Percentiles rank a stretch among this genome's conserved stretches.
These are phyloP conservation scores for Yamadazyma buinensis DNA, from an alignment of 1,139 yeast genomes.

Conservation along the genomic window DNA sequence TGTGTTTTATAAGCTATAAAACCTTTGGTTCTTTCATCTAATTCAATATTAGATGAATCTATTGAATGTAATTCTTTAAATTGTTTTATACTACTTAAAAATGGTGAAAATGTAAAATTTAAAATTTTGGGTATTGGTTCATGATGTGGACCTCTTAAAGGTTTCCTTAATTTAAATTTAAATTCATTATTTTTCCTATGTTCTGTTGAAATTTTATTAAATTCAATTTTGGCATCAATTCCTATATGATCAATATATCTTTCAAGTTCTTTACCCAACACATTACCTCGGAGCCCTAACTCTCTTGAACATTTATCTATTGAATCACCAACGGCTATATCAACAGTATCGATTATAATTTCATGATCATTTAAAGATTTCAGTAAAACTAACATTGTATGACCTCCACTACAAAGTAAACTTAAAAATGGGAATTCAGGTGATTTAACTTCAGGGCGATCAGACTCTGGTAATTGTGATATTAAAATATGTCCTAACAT, in stretches of 20 bases:
- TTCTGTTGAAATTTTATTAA: conserved; percentile 19
- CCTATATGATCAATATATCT: conserved; percentile 39
- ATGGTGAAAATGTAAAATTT: conserved; percentile 77
- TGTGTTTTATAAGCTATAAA: conserved; percentile 64
- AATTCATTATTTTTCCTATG: conserved; percentile 27
- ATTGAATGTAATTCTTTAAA: too few relatives aligned
- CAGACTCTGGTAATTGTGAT: conserved; percentile 55
- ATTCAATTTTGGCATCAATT: conserved; percentile 16
- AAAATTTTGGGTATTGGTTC: conserved; percentile 26
- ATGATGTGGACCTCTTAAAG: conserved; percentile 32
- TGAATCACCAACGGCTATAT: conserved; percentile 92
- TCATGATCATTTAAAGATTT: conserved; percentile 60
- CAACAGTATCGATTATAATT: conserved; percentile 70
- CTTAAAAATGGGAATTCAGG: conserved; percentile 79
- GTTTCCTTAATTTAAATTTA: conserved; percentile 26
- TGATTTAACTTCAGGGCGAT: conserved; percentile 9
- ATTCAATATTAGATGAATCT: conserved; percentile 8
- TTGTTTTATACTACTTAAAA: conserved; percentile 53
- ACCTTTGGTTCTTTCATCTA: conserved; percentile 21
- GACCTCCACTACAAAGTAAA: conserved; percentile 89
- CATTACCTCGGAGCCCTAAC: conserved; percentile 72
- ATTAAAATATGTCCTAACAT: conserved; percentile 90
- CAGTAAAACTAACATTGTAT: conserved; percentile 80
- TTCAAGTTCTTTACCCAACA: conserved; percentile 86
- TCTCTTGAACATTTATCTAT: conserved; percentile 90